Percentiles rank a stretch among this genome's conserved stretches.
phyloP scores from a whole-genome alignment of 2,329 filamentous ascomycete genomes.

The Helotiales sp. region DNA sequence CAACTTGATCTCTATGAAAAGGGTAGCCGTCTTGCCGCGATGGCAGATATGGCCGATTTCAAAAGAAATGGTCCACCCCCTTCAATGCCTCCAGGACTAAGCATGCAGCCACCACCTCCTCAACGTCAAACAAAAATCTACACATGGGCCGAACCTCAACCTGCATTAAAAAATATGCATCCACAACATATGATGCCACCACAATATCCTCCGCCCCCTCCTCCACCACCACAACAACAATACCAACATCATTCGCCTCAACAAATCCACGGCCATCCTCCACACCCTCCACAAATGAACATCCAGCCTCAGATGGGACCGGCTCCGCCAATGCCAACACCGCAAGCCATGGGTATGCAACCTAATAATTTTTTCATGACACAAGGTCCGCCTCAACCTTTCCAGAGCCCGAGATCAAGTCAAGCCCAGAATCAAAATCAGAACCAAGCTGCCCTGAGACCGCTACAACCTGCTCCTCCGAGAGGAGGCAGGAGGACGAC shows the following conservation, averaged over 20 bases:
- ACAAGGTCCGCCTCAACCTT: not conserved
- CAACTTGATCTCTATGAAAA: conserved; percentile 7
- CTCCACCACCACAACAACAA: too few species aligned
- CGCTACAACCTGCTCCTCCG: not conserved
- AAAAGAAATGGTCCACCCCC: not conserved
- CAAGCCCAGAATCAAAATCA: not conserved
- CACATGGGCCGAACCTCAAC: too few species aligned
- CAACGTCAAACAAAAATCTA: too few species aligned
- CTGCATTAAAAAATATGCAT: too few species aligned
- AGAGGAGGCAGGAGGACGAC: not conserved
- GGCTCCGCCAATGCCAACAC: not conserved
- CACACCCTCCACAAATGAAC: not conserved
- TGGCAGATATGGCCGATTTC: not conserved
- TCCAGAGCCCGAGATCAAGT: too few species aligned
- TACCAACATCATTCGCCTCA: too few species aligned
- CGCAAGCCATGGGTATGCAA: not conserved
- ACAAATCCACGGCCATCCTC: too few species aligned
- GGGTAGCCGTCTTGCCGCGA: not conserved
- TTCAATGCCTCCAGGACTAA: not conserved
- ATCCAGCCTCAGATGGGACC: not conserved
- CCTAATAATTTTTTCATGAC: not conserved
- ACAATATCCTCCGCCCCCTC: too few species aligned
- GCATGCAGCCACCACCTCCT: not conserved
- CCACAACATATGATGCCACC: too few species aligned
- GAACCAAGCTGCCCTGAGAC: not conserved